phyloP scores from a whole-genome alignment of 1,284 basidiomycete species.

The Trametes polyzona region DNA sequence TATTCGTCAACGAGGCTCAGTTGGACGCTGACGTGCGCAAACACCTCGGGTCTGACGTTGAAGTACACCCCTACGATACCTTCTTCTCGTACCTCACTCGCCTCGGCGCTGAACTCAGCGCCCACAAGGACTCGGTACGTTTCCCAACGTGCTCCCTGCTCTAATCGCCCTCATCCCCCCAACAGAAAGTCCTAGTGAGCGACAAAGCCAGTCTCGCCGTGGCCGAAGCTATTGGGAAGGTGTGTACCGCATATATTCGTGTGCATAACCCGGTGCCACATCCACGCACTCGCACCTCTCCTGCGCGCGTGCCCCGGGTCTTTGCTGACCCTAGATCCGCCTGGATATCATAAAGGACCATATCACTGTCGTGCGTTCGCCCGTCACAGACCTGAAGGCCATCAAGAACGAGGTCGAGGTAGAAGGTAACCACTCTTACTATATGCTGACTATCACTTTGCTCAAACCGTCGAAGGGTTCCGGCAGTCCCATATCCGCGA shows the following conservation, averaged over 20 bases:
- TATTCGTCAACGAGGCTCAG: conserved; percentile 79
- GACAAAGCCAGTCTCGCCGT: conserved; percentile 81
- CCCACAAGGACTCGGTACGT: conserved; percentile 50
- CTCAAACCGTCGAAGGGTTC: conserved; percentile 92
- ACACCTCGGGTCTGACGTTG: conserved; percentile 67
- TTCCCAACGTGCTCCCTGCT: neutral
- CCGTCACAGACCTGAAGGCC: conserved; percentile 83
- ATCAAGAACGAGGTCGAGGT: conserved; percentile 90
- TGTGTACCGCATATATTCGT: conserved; percentile 36
- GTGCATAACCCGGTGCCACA: neutral
- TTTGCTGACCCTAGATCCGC: conserved; percentile 25
- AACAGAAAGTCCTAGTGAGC: conserved; percentile 65
- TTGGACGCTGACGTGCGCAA: conserved; percentile 58
- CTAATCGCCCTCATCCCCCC: conserved; percentile 8
- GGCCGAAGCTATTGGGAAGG: conserved; percentile 74
- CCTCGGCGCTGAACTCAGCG: conserved; percentile 50
- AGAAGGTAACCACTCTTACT: conserved; percentile 27
- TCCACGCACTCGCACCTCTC: neutral
- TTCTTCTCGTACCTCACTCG: conserved; percentile 67
- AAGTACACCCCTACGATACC: conserved; percentile 71
- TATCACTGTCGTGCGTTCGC: conserved; percentile 67
- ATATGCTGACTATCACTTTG: too few relatives aligned
- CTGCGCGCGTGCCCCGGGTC: neutral
- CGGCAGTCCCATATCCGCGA: conserved; percentile 89
- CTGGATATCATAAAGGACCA: conserved; percentile 40